Evolutionary conservation across 2,329 filamentous ascomycete species (phyloP).

Genomic region (Westerdykella ornata): DNA sequence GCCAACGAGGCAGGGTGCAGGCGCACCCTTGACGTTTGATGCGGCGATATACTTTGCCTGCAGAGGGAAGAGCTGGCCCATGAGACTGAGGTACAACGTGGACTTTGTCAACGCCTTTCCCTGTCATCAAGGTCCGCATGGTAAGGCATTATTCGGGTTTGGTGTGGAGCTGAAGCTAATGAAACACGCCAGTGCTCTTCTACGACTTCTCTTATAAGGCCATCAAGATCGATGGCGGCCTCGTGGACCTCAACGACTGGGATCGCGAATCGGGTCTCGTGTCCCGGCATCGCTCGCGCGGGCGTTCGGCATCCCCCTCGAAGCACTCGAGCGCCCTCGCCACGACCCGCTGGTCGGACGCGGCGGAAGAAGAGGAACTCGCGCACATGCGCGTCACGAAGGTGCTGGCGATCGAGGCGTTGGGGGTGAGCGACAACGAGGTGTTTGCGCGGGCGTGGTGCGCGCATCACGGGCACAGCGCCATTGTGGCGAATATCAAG

Average conservation of each 20-base stretch:
- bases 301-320: constrained; percentile 23
- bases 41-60: constrained; percentile 38
- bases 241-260: constrained; percentile 63
- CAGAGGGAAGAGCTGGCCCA: constrained; percentile 35
- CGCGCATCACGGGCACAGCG: constrained; percentile 65
- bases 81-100: constrained; percentile 37
- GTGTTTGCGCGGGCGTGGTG: constrained; percentile 72
- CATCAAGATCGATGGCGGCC: constrained; percentile 54
- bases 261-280: constrained; percentile 37
- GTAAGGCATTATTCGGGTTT: constrained; percentile 14
- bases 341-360: constrained; percentile 3
- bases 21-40: constrained; percentile 34
- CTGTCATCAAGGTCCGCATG: constrained; percentile 37
- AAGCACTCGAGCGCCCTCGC: constrained; percentile 24
- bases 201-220: constrained; percentile 60
- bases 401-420: constrained; percentile 65
- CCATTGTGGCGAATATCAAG: constrained; percentile 61
- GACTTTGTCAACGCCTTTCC: constrained; percentile 40
- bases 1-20: constrained; percentile 18
- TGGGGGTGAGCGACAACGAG: constrained; percentile 68
- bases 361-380: constrained; percentile 7
- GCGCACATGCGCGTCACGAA: constrained; percentile 47
- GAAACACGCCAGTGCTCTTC: constrained; percentile 50
- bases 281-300: constrained; percentile 23
- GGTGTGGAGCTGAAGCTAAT: constrained; percentile 3